Conservation (phyloP, 2,329 filamentous ascomycete genomes). For the Aspergillus sp. region DNA sequence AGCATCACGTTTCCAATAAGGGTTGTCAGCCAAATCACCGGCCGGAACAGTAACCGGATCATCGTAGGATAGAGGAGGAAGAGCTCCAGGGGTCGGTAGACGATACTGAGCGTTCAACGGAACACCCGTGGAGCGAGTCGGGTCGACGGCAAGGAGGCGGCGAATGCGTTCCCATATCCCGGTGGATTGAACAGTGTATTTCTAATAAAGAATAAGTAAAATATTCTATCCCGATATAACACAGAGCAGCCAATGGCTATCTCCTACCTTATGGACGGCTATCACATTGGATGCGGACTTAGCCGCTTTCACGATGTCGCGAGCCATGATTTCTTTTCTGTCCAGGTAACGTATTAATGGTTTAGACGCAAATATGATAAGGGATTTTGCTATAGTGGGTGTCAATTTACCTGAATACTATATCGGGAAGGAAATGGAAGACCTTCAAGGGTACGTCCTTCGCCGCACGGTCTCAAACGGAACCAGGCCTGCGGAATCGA, state of each 20-base stretch:
- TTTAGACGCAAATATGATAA: background rate
- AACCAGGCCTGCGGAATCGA: background rate
- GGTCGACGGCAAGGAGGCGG: constrained; percentile 75
- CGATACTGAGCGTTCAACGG: constrained; percentile 93
- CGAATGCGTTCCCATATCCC: constrained; percentile 88
- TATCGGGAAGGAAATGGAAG: background rate
- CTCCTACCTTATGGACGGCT: constrained; percentile 40
- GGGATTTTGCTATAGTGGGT: background rate
- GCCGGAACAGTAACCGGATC: constrained; percentile 84
- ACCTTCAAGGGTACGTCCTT: background rate
- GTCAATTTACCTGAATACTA: background rate
- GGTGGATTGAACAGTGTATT: constrained; percentile 90
- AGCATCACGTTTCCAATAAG: constrained; percentile 93
- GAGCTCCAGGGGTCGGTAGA: constrained; percentile 74
- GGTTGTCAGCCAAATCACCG: constrained; percentile 84
- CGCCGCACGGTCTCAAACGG: background rate
- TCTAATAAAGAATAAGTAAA: constrained; percentile 57
- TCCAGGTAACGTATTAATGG: constrained; percentile 16
- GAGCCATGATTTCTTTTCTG: constrained; percentile 38
- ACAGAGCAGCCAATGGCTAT: background rate
- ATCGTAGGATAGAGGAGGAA: constrained; percentile 71
- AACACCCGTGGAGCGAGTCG: constrained; percentile 85
- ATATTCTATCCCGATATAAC: background rate
- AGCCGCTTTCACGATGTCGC: constrained; percentile 41
- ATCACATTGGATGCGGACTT: constrained; percentile 42